These are phyloP conservation scores for Straminergon stramineum DNA, from an alignment of 225 moss, liverwort and hornwort genomes.

Conservation along the genomic window DNA sequence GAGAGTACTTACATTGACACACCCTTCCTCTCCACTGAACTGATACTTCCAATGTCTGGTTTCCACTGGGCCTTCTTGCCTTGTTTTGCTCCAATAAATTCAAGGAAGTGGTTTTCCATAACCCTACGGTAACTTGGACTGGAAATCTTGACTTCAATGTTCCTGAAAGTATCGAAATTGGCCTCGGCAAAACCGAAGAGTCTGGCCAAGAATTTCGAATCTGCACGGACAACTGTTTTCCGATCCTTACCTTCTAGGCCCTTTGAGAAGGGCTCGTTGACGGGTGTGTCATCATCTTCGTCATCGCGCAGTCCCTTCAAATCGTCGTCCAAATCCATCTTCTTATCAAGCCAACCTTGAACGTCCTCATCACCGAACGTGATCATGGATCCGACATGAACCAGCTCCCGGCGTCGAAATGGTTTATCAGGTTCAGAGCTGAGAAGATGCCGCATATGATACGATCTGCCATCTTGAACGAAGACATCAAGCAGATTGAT, in stretches of 20 bases:
- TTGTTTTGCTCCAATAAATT: background rate
- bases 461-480: slow-evolving; percentile 1
- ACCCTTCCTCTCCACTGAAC: background rate
- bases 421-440: background rate
- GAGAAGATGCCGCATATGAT: background rate
- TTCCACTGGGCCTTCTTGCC: background rate
- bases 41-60: background rate
- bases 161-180: background rate
- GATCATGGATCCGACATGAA: background rate
- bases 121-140: background rate
- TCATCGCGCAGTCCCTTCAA: background rate
- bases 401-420: background rate
- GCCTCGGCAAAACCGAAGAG: background rate
- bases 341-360: background rate
- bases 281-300: background rate
- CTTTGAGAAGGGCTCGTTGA: background rate
- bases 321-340: background rate
- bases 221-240: background rate
- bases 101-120: background rate
- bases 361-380: background rate
- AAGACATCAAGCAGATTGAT: slow-evolving; percentile 5
- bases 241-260: background rate
- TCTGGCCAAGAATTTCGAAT: background rate
- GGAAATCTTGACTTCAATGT: background rate
- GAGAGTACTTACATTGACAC: background rate